phyloP scores from a whole-genome alignment of 306 rosid genomes.

The Acacia confusa region DNA sequence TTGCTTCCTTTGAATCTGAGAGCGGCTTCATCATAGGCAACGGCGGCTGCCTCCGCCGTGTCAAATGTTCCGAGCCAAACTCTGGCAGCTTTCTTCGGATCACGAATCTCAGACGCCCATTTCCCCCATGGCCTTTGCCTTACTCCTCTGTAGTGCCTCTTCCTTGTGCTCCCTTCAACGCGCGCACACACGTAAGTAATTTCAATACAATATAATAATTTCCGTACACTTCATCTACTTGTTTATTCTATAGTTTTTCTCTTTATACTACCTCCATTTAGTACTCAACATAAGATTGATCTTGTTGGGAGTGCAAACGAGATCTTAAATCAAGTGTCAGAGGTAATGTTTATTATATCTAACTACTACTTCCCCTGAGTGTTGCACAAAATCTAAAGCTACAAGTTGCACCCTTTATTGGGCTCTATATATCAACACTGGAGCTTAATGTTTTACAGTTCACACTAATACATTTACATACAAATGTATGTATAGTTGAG shows the following conservation, averaged over 20 bases:
- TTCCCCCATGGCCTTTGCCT: conserved; percentile 95
- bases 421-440: background rate
- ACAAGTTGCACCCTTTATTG: background rate
- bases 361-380: background rate
- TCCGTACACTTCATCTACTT: background rate
- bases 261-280: background rate
- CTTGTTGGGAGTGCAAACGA: too few relatives aligned
- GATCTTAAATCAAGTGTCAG: too few relatives aligned
- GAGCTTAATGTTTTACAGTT: background rate
- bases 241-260: background rate
- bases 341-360: background rate
- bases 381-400: background rate
- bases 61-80: conserved; percentile 92
- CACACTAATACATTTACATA: background rate
- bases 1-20: conserved; percentile 89
- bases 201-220: background rate
- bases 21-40: conserved; percentile 87
- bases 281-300: too few relatives aligned
- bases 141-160: conserved; percentile 86
- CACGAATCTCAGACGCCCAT: conserved; percentile 92
- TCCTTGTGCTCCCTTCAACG: conserved; percentile 37
- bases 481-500: too few relatives aligned
- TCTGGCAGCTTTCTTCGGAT: conserved; percentile 76
- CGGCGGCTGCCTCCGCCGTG: conserved; percentile 83
- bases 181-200: background rate